Evolutionary conservation across 1,284 basidiomycete genomes (phyloP).

Genomic region (Malassezia brasiliensis): DNA sequence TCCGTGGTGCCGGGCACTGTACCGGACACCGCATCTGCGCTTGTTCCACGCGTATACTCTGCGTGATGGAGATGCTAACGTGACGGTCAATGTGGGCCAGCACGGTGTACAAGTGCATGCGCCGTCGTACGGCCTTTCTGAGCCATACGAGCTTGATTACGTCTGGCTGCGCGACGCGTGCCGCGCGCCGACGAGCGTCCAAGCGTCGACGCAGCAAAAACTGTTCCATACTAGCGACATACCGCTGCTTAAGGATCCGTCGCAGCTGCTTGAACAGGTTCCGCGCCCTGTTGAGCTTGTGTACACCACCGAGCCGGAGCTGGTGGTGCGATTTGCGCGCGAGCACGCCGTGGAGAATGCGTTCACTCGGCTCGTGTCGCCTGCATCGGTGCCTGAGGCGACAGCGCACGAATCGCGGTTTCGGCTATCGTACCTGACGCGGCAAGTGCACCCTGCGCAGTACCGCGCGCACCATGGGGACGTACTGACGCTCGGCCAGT

Average conservation of each 20-base stretch:
- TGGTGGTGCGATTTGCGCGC: constrained; percentile 23
- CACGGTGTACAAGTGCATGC: constrained; percentile 42
- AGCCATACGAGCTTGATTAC: constrained; percentile 32
- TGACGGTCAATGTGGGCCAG: constrained; percentile 17
- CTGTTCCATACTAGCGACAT: constrained; percentile 59
- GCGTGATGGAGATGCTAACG: constrained; percentile 16
- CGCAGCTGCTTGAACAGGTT: constrained; percentile 51
- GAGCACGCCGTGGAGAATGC: constrained; percentile 29
- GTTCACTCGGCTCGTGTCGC: constrained; percentile 24
- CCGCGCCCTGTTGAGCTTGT: constrained; percentile 21
- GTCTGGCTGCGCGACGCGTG: constrained; percentile 57
- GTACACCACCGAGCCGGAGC: constrained; percentile 12
- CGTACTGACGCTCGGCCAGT: constrained; percentile 23
- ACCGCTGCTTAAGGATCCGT: constrained; percentile 45
- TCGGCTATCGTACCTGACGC: constrained; percentile 46
- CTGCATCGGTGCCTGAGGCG: neutral
- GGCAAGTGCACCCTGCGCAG: constrained; percentile 52
- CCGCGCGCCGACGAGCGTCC: constrained; percentile 56
- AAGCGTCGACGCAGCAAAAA: constrained; percentile 67
- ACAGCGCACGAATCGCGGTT: constrained; percentile 44
- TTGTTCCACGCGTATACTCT: neutral
- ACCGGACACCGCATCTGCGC: no score
- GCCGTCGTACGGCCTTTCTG: constrained; percentile 21
- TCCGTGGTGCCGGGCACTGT: no score
- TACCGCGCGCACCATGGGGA: constrained; percentile 38